phyloP scores from a whole-genome alignment of 345 rosid genomes.

The Eutrema japonicum region DNA sequence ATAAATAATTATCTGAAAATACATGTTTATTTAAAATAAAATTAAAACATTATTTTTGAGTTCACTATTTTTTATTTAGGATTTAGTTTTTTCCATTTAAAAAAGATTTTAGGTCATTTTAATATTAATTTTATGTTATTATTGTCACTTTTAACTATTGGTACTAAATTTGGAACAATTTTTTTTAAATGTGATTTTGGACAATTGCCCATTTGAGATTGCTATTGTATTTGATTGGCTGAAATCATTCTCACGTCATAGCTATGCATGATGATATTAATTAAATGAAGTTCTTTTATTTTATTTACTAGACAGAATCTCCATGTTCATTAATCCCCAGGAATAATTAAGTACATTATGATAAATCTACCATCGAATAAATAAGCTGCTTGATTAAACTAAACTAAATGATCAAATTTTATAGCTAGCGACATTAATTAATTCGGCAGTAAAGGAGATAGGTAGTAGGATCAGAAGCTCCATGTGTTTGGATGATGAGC shows the following conservation, averaged over 20 bases:
- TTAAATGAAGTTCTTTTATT: constrained; percentile 25
- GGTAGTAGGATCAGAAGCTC: constrained; percentile 39
- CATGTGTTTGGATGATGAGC: constrained; percentile 40
- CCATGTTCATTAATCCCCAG: constrained; percentile 30
- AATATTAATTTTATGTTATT: too few relatives aligned
- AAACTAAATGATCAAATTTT: constrained; percentile 29
- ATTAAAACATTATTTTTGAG: too few relatives aligned
- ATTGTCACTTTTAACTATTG: too few relatives aligned
- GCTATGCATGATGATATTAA: constrained; percentile 14
- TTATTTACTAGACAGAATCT: constrained; percentile 36
- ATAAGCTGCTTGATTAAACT: constrained; percentile 29
- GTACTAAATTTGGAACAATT: too few relatives aligned
- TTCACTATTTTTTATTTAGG: too few relatives aligned
- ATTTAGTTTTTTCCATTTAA: too few relatives aligned
- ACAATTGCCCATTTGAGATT: not conserved
- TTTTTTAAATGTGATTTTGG: too few relatives aligned
- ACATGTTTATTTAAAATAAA: too few relatives aligned
- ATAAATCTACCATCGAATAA: constrained; percentile 22
- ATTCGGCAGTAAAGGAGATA: not conserved
- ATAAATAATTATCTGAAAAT: too few relatives aligned
- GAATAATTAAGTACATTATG: constrained; percentile 37
- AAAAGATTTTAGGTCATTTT: too few relatives aligned
- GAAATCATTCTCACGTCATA: constrained; percentile 16
- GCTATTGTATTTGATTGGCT: constrained; percentile 12
- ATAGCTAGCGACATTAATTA: constrained; percentile 30